These are phyloP conservation scores for Linnemannia elongata DNA, from an alignment of 192 early-diverging fungal species.

Conservation along the genomic window DNA sequence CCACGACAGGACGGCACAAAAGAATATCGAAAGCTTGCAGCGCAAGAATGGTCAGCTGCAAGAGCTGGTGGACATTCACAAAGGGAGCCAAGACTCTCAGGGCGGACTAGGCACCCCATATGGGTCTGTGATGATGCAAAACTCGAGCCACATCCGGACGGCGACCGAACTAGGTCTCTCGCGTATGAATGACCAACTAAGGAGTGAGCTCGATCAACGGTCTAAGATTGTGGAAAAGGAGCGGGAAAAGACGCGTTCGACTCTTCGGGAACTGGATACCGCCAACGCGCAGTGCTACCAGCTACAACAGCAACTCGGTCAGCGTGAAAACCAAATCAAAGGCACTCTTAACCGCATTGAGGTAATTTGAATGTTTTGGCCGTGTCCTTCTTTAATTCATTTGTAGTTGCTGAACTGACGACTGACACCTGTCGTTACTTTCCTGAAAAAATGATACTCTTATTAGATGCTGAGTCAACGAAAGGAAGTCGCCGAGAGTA, in stretches of 20 bases:
- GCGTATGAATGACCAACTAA: slow-evolving; percentile 51
- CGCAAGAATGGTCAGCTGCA: slow-evolving; percentile 53
- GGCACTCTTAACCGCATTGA: slow-evolving; percentile 23
- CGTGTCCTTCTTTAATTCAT: background rate
- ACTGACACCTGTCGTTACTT: background rate
- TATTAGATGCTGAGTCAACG: slow-evolving; percentile 33
- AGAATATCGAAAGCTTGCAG: slow-evolving; percentile 46
- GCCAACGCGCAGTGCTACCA: slow-evolving; percentile 37
- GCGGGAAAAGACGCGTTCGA: slow-evolving; percentile 35
- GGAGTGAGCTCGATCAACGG: slow-evolving; percentile 54
- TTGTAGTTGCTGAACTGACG: background rate
- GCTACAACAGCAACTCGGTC: slow-evolving; percentile 32
- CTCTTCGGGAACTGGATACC: slow-evolving; percentile 24
- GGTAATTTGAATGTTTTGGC: background rate
- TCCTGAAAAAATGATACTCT: background rate
- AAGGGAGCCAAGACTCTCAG: background rate
- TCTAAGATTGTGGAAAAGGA: slow-evolving; percentile 47
- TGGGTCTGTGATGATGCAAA: slow-evolving; percentile 1
- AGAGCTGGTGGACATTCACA: slow-evolving; percentile 46
- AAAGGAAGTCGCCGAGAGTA: slow-evolving; percentile 23
- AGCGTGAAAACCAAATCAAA: slow-evolving; percentile 35
- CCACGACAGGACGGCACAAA: slow-evolving; percentile 37
- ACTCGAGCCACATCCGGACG: slow-evolving; percentile 12
- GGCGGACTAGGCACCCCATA: background rate
- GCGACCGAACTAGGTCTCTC: slow-evolving; percentile 46